phyloP scores from a whole-genome alignment of 352 stramenopile genomes.

The Plasmopara halstedii region DNA sequence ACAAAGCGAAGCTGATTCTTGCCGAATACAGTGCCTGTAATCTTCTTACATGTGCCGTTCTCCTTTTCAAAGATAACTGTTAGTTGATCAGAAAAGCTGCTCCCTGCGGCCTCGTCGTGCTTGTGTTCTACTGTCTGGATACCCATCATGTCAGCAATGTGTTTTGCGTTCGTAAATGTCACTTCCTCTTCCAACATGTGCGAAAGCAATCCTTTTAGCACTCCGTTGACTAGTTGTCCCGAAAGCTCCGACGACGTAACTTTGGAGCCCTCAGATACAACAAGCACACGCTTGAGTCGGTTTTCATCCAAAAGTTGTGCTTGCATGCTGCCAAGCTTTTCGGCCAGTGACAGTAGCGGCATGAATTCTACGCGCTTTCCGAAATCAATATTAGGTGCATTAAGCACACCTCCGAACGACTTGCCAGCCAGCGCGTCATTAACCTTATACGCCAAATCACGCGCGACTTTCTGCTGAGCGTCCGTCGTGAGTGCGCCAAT shows the following conservation, averaged over 20 bases:
- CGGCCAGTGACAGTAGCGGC: conserved; percentile 83
- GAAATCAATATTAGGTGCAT: conserved; percentile 92
- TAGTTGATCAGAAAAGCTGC: conserved; percentile 86
- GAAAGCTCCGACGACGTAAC: conserved; percentile 78
- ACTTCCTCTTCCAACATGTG: conserved; percentile 89
- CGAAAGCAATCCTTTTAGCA: conserved; percentile 87
- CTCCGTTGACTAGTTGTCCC: conserved; percentile 77
- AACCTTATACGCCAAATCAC: conserved; percentile 88
- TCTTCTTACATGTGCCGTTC: conserved; percentile 65
- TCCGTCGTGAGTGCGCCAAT: conserved; percentile 93
- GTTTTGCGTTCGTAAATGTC: conserved; percentile 84
- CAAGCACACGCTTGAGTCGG: conserved; percentile 57
- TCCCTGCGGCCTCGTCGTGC: conserved; percentile 65
- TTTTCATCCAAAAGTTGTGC: conserved; percentile 75
- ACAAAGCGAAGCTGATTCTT: conserved; percentile 83
- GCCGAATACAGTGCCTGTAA: conserved; percentile 88
- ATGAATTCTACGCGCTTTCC: conserved; percentile 64
- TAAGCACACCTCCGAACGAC: conserved; percentile 91
- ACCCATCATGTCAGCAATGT: conserved; percentile 83
- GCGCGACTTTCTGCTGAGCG: conserved; percentile 90
- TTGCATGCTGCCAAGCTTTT: conserved; percentile 88
- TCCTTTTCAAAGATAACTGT: conserved; percentile 90
- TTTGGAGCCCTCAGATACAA: conserved; percentile 71
- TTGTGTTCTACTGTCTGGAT: conserved; percentile 88
- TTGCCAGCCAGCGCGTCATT: conserved; percentile 88